Base-by-base conservation (phyloP, 148 eudicot species). In the Cornus suecica region DNA sequence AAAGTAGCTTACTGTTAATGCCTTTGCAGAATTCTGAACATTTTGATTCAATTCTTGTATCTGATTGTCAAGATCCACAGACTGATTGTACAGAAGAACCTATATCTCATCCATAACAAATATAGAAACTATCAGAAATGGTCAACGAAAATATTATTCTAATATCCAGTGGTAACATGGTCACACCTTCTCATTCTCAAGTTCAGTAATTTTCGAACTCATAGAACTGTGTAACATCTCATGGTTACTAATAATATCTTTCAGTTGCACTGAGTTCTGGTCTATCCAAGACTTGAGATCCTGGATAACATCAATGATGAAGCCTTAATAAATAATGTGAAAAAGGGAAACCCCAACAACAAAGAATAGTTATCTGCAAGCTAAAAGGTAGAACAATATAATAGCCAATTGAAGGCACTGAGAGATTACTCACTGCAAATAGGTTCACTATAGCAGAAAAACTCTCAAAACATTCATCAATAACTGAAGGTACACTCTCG, bases 101-200 rank as follows among this genome's bases (percentile, higher is more conserved):
- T 94, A 86, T 76, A 85, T 28, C 28, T 71, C 72, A 69, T 70
- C 78, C 72, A 84, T 52, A 66, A 66, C 31, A 74, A 16, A 65
- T 23, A 65, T 26, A 68, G 10, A 66, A 68, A 30, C 31, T 69
- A 26, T 72, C 61, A 82, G 54, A 68, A 74, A 22, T 32, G 41
- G 45, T 45, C 67, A 52, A 13, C 72, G 15, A 15, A 28, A 61
- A 15, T 28, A 29, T 60, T 73, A 63, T 63, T 51, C 48, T 76
- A 18, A 71, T 54, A 60, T 27, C 2, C 9, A 37, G 37, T 26
- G 9, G 51, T 69, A 74, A 75, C 73, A 75, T 56, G 64, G n/a
- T 51, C 65, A 64, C 80, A 94, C 99, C 94, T 95, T 95, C 77
- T 89, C 99, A 79, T 80, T 77, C 84, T 89, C 88, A 67, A 89